Conservation (phyloP, 768 basidiomycete genomes). For the Coprinopsis cinerea region DNA sequence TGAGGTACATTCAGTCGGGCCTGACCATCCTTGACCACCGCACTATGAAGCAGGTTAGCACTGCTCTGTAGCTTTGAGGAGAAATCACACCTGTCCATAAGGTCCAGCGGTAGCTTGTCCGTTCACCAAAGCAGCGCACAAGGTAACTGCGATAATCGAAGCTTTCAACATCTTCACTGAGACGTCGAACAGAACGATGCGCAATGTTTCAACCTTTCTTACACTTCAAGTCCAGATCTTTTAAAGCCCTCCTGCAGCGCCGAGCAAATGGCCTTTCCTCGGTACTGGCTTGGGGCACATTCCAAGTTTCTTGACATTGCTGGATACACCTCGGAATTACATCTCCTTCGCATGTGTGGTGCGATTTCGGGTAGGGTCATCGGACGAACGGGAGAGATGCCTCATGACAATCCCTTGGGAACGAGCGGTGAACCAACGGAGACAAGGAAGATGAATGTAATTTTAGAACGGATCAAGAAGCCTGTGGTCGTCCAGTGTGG, state of each 20-base stretch:
- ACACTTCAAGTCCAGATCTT: neutral
- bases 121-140: conserved; percentile 1
- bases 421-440: neutral
- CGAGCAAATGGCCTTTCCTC: conserved; percentile 13
- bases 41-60: conserved; percentile 30
- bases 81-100: conserved; percentile 7
- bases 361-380: neutral
- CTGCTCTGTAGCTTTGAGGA: neutral
- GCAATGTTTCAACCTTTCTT: neutral
- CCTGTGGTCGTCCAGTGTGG: neutral
- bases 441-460: neutral
- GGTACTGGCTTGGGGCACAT: neutral
- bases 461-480: neutral
- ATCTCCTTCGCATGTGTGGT: no score
- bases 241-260: neutral
- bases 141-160: neutral
- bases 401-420: neutral
- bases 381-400: neutral
- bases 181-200: neutral
- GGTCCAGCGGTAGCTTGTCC: conserved; percentile 3
- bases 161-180: neutral
- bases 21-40: conserved; percentile 47
- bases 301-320: neutral
- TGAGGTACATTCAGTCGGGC: conserved; percentile 41
- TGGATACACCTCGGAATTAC: conserved; percentile 3